Conservation (phyloP, 2,329 filamentous ascomycete genomes). For the Pseudogymnoascus sp. region DNA sequence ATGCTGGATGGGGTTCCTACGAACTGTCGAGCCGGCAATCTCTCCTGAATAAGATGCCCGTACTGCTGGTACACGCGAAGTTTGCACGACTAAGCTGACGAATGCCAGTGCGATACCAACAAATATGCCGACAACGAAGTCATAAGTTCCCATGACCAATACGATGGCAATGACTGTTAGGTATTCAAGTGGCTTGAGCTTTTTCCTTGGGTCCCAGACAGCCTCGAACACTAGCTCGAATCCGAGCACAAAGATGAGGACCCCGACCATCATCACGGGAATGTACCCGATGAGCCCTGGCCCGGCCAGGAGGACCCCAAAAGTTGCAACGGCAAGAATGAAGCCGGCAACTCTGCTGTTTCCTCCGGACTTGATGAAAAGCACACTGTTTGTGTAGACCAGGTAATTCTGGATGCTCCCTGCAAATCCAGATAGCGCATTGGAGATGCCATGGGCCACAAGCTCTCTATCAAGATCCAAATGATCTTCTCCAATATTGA, state of each 20-base stretch:
- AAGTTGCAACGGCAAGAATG: constrained; percentile 74
- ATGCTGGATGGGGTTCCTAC: constrained; percentile 82
- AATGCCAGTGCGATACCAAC: constrained; percentile 89
- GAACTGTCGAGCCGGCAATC: constrained; percentile 84
- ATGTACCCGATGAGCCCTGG: constrained; percentile 89
- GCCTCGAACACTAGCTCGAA: constrained; percentile 89
- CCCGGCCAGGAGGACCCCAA: constrained; percentile 75
- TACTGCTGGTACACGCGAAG: constrained; percentile 82
- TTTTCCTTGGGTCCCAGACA: constrained; percentile 80
- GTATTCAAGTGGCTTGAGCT: constrained; percentile 81
- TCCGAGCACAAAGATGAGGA: constrained; percentile 88
- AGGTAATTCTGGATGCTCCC: constrained; percentile 96
- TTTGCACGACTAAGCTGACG: constrained; percentile 83
- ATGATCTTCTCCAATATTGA: constrained; percentile 87
- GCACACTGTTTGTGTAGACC: constrained; percentile 94
- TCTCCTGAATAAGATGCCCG: constrained; percentile 85
- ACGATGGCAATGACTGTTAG: constrained; percentile 85
- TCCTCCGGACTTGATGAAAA: constrained; percentile 91
- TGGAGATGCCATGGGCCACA: constrained; percentile 87
- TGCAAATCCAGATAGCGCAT: constrained; percentile 75
- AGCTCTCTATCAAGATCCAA: constrained; percentile 86
- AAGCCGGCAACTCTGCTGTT: constrained; percentile 79
- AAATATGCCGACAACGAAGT: constrained; percentile 92
- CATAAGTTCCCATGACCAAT: constrained; percentile 90
- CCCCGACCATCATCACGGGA: constrained; percentile 93